phyloP scores from a whole-genome alignment of 176 grass and related monocot genomes.

The Themeda triandra region DNA sequence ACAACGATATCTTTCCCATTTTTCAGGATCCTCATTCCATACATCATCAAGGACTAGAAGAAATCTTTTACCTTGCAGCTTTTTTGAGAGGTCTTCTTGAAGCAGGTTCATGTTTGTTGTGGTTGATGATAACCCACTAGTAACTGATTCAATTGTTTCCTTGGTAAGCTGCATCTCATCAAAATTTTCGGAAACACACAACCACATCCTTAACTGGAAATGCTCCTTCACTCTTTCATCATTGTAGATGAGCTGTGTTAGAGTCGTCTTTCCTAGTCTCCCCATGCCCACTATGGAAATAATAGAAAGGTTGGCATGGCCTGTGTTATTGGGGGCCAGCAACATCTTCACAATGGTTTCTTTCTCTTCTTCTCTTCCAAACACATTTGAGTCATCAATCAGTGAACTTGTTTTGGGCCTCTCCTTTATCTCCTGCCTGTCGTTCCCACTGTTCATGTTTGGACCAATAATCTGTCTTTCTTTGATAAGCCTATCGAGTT shows the following conservation, averaged over 20 bases:
- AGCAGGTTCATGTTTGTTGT: constrained; percentile 66
- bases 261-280: constrained; percentile 74
- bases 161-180: constrained; percentile 65
- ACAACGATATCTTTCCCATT: constrained; percentile 56
- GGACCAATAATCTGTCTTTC: constrained; percentile 49
- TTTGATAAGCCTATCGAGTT: constrained; percentile 56
- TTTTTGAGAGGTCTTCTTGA: constrained; percentile 62
- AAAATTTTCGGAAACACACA: constrained; percentile 77
- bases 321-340: constrained; percentile 14
- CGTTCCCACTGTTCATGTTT: constrained; percentile 23
- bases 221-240: constrained; percentile 62
- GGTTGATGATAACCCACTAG: constrained; percentile 16
- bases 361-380: constrained; percentile 72
- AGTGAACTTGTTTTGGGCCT: constrained; percentile 62
- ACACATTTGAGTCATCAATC: constrained; percentile 48
- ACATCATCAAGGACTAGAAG: constrained; percentile 86
- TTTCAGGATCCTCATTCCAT: constrained; percentile 71
- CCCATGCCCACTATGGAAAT: constrained; percentile 86
- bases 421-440: constrained; percentile 37
- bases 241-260: constrained; percentile 66
- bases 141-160: constrained; percentile 67
- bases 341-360: constrained; percentile 53
- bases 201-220: constrained; percentile 65
- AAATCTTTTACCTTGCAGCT: constrained; percentile 58
- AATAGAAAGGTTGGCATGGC: constrained; percentile 17